These are phyloP conservation scores for Ceratocystiopsis sp. DNA, from an alignment of 2,329 filamentous ascomycete genomes.

Conservation along the genomic window DNA sequence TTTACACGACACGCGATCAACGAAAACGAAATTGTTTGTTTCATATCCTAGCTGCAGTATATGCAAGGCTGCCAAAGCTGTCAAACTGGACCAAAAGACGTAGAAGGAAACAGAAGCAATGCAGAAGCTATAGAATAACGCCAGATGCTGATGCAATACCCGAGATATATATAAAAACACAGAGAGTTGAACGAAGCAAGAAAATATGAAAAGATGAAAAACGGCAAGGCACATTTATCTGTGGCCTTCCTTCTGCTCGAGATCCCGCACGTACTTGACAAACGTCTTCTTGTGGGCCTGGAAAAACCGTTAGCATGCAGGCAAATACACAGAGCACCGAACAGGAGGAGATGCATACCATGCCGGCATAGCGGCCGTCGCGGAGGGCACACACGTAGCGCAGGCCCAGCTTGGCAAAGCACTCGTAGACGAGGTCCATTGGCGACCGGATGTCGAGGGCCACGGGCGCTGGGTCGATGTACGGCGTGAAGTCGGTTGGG, in stretches of 20 bases:
- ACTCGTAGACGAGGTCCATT: conserved; percentile 91
- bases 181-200: too few species aligned
- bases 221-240: background rate
- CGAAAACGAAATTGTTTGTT: too few species aligned
- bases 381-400: conserved; percentile 80
- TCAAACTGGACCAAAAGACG: too few species aligned
- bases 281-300: conserved; percentile 91
- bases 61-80: too few species aligned
- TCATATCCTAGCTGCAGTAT: too few species aligned
- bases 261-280: conserved; percentile 79
- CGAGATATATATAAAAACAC: too few species aligned
- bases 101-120: too few species aligned
- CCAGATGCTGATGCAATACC: too few species aligned
- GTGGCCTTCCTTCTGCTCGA: conserved; percentile 32
- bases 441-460: conserved; percentile 76
- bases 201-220: background rate
- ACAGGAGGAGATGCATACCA: conserved; percentile 40
- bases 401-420: conserved; percentile 84
- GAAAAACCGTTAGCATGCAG: too few species aligned
- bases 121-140: too few species aligned
- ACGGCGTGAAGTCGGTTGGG: conserved; percentile 74
- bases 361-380: conserved; percentile 71
- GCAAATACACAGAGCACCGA: too few species aligned
- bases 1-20: too few species aligned
- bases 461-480: conserved; percentile 82